Evolutionary conservation across 441 rosid species (phyloP).

Genomic region (Euphorbia schlechtendalii): DNA sequence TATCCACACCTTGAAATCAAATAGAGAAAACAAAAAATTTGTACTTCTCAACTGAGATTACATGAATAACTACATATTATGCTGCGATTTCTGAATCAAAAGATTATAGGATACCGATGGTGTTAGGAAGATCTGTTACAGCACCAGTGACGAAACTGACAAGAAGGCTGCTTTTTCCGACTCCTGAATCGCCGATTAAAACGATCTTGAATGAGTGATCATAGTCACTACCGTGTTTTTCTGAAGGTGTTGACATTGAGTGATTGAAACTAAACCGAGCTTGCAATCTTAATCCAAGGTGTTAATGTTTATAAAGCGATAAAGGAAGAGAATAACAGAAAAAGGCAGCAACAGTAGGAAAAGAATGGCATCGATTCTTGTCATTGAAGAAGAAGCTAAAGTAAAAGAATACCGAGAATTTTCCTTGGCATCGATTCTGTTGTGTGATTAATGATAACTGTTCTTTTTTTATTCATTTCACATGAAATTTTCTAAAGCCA

Average conservation of each 20-base stretch:
- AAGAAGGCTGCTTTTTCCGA: slow-evolving; percentile 59
- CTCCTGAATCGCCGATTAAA: slow-evolving; percentile 55
- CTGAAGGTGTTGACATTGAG: slow-evolving; percentile 30
- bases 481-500: background rate
- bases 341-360: background rate
- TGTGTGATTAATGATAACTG: background rate
- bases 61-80: background rate
- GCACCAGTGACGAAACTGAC: slow-evolving; percentile 43
- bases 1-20: slow-evolving; percentile 62
- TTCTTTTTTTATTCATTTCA: background rate
- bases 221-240: slow-evolving; percentile 23
- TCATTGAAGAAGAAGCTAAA: background rate
- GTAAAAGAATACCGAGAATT: background rate
- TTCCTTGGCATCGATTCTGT: background rate
- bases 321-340: background rate
- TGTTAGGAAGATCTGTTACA: slow-evolving; percentile 37
- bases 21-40: background rate
- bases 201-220: slow-evolving; percentile 58
- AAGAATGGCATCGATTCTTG: slow-evolving; percentile 2
- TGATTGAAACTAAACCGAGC: background rate
- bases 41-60: background rate
- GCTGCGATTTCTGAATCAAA: background rate
- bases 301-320: background rate
- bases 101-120: slow-evolving; percentile 33
- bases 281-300: background rate